Percentiles rank a stretch among this genome's conserved stretches.
Evolutionary conservation across 1,139 yeast genomes (phyloP).

Genomic region (Komagataea norvegica): DNA sequence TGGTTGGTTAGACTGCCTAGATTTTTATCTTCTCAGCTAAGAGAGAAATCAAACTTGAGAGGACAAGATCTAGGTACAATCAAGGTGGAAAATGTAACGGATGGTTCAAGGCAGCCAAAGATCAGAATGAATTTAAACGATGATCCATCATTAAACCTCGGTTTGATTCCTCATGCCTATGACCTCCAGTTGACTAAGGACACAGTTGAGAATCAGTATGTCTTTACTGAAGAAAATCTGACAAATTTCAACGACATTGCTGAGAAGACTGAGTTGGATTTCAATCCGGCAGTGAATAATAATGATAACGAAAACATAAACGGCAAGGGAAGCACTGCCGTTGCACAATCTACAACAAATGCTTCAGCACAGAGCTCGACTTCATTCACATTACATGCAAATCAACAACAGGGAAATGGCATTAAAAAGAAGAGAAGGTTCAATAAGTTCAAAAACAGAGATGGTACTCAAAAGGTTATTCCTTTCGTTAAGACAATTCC

Average conservation of each 20-base stretch:
- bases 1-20: conserved; percentile 93
- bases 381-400: conserved; percentile 44
- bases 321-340: neutral
- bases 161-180: conserved; percentile 75
- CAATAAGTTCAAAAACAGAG: conserved; percentile 36
- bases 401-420: conserved; percentile 7
- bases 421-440: conserved; percentile 33
- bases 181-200: conserved; percentile 75
- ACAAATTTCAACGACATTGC: conserved; percentile 48
- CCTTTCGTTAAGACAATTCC: conserved; percentile 81
- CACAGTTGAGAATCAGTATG: conserved; percentile 76
- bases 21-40: conserved; percentile 81
- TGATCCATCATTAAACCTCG: conserved; percentile 26
- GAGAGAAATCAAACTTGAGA: conserved; percentile 51
- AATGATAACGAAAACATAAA: neutral
- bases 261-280: conserved; percentile 14
- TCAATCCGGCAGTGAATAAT: conserved; percentile 1
- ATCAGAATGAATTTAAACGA: conserved; percentile 55
- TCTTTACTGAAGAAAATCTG: conserved; percentile 86
- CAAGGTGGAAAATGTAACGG: conserved; percentile 52
- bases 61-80: conserved; percentile 83
- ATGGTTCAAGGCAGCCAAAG: conserved; percentile 32
- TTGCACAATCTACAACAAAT: neutral
- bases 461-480: conserved; percentile 45
- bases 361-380: conserved; percentile 17